Percentiles rank a stretch among this genome's conserved stretches.
phyloP scores from a whole-genome alignment of 345 rosid species.

The Corchorus capsularis region DNA sequence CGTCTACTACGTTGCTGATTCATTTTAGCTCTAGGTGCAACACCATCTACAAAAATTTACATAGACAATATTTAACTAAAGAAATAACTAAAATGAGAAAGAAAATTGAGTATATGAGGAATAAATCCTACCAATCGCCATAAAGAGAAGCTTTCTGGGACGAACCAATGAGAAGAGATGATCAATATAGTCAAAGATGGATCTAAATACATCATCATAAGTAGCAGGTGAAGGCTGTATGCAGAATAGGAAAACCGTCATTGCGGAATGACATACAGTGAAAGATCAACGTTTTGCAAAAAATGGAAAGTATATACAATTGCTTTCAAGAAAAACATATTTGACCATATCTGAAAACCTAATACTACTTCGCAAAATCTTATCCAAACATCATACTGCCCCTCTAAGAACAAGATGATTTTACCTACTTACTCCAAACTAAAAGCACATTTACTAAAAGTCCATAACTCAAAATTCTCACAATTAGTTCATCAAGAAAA shows the following conservation, averaged over 20 bases:
- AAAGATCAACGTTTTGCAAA: background rate
- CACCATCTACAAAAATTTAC: conserved; percentile 67
- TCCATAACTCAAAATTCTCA: background rate
- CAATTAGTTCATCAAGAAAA: too few relatives aligned
- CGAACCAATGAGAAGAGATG: conserved; percentile 87
- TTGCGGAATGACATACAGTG: background rate
- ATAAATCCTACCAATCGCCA: conserved; percentile 81
- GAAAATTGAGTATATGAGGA: conserved; percentile 17
- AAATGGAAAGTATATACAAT: background rate
- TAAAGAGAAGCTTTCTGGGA: conserved; percentile 90
- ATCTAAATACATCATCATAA: conserved; percentile 87
- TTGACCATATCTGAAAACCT: background rate
- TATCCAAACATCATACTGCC: background rate
- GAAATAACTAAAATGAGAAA: background rate
- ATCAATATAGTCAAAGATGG: conserved; percentile 88
- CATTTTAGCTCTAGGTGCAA: conserved; percentile 99
- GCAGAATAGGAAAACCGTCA: conserved; percentile 17
- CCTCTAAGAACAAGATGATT: background rate
- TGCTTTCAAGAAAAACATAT: background rate
- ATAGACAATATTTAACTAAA: conserved; percentile 12
- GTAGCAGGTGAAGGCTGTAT: conserved; percentile 89
- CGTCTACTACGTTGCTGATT: conserved; percentile 97
- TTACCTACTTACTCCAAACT: background rate
- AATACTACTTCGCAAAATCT: background rate
- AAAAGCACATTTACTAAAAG: background rate